Base-by-base conservation (phyloP, 441 rosid genomes). In the Gossypium lobatum region DNA sequence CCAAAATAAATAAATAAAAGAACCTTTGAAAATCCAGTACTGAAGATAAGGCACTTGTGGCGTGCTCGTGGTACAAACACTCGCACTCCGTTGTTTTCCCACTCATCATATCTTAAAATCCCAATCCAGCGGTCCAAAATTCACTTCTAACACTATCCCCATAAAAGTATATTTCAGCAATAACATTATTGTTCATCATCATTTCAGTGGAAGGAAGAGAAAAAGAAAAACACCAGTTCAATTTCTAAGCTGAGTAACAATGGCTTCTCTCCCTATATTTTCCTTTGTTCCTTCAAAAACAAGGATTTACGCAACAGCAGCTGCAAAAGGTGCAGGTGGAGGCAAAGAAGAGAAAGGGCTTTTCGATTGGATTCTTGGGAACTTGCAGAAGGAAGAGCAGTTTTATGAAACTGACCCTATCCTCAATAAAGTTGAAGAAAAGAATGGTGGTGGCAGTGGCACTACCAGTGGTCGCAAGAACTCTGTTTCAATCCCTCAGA, bases 331-430 rank as follows among this genome's bases (percentile, higher is more conserved):
- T 4, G 79, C 78, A 0, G 85, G 82, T 3, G 84, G 81, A 8
- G 34, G 81, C 80, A 89, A 87, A 69, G 85, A 87, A 74, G 91
- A 87, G 76, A 89, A 87, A 76, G 83, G 91, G 11, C 75, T 81
- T 31, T 76, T 86, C 11, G 93, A 87, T 74, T 86, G 85, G 84
- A 71, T 89, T 75, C 31, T 89, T 6, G 93, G 89, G 6, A 71
- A 72, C 55, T 31, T 89, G 80, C n/a, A 7, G 17, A 87, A 87
- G 78, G 80, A 89, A 75, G 88, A 87, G 21, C 93, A 85, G 82
- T 88, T 89, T 70, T 86, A 87, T 26, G 93, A 89, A 80, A 87
- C 91, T 20, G 91, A 89, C 34, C 90, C 93, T 10, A 8, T 89
- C 37, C 88, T 87, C 70, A 60, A 86, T 62, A 89, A 87, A 70